phyloP scores from a whole-genome alignment of 352 stramenopile genomes.

The Pythium brassicae region DNA sequence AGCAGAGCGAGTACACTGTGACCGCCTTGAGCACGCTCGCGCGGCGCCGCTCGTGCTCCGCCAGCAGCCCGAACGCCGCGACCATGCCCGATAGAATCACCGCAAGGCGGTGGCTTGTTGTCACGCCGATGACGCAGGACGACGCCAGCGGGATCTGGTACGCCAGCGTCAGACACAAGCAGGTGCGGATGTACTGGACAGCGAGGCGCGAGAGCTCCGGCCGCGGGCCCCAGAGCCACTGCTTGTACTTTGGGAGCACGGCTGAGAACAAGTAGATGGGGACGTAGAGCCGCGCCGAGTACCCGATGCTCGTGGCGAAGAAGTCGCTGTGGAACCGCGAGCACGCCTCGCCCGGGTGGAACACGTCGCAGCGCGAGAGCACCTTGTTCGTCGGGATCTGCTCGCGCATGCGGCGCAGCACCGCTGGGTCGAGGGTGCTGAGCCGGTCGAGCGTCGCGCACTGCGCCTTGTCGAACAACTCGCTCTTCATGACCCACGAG shows the following conservation, averaged over 20 bases:
- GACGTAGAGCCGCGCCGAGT: constrained; percentile 45
- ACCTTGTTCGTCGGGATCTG: constrained; percentile 36
- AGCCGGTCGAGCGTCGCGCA: constrained; percentile 47
- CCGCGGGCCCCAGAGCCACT: constrained; percentile 53
- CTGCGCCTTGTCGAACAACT: constrained; percentile 43
- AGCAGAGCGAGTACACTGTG: constrained; percentile 43
- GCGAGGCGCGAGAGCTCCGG: constrained; percentile 28
- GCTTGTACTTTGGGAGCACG: constrained; percentile 50
- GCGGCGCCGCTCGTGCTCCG: constrained; percentile 50
- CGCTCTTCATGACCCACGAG: constrained; percentile 55
- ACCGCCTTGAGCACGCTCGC: constrained; percentile 54
- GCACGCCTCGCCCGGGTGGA: constrained; percentile 42
- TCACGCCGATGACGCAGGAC: constrained; percentile 42
- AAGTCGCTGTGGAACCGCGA: constrained; percentile 37
- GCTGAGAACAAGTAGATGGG: constrained; percentile 63
- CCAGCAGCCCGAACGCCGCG: constrained; percentile 37
- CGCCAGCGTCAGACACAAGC: constrained; percentile 48
- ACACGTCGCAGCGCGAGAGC: constrained; percentile 54
- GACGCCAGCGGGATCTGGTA: constrained; percentile 52
- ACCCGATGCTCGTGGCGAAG: constrained; percentile 33
- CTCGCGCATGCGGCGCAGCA: constrained; percentile 49
- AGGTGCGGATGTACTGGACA: constrained; percentile 53
- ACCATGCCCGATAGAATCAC: constrained; percentile 35
- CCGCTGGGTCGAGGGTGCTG: constrained; percentile 24
- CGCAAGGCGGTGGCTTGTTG: constrained; percentile 20